These are phyloP conservation scores for Trichoderma koningiopsis DNA, from an alignment of 2,329 filamentous ascomycete species.

Conservation along the genomic window DNA sequence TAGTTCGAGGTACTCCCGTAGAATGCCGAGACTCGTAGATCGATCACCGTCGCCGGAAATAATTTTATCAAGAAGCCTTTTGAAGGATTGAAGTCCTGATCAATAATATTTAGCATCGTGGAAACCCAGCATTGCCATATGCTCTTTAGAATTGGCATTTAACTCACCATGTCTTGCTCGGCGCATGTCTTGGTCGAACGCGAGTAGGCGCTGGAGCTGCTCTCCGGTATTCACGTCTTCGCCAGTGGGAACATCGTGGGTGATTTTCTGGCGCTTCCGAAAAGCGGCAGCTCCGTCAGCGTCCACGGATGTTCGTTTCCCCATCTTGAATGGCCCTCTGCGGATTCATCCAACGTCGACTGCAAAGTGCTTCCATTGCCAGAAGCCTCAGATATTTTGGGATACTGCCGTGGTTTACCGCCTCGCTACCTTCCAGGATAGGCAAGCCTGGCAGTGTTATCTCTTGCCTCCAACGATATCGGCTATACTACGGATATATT, in stretches of 20 bases:
- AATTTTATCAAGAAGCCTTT: constrained; percentile 69
- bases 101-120: not conserved
- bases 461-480: not conserved
- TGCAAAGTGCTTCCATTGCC: constrained; percentile 24
- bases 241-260: constrained; percentile 58
- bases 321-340: constrained; percentile 40
- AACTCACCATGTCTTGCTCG: constrained; percentile 65
- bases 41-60: constrained; percentile 50
- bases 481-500: not conserved
- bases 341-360: constrained; percentile 9
- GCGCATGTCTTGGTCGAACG: constrained; percentile 70
- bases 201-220: constrained; percentile 69
- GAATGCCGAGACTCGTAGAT: constrained; percentile 54
- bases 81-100: constrained; percentile 68
- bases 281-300: constrained; percentile 45
- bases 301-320: constrained; percentile 47
- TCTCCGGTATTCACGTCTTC: constrained; percentile 64
- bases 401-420: constrained; percentile 41
- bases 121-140: too few relatives aligned
- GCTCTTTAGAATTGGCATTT: not conserved
- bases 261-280: constrained; percentile 59
- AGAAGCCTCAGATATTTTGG: constrained; percentile 37
- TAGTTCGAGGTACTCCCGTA: constrained; percentile 68
- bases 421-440: constrained; percentile 35
- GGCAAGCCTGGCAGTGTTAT: constrained; percentile 21